Base-by-base conservation (phyloP, 106 monocot genomes). In the Dendrobium catenatum region DNA sequence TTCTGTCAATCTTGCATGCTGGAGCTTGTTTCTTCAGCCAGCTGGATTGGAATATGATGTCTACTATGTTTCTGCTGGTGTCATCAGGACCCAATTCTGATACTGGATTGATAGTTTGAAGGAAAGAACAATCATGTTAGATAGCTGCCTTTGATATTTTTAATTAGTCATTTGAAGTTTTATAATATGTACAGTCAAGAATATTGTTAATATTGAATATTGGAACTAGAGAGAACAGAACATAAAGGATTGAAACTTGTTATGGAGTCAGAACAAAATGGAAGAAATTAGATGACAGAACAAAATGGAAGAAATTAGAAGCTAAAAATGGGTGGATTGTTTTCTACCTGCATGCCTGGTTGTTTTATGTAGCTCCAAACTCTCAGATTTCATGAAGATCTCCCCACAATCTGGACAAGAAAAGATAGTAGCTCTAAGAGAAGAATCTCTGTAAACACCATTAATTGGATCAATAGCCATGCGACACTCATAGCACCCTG, bases 41-140 rank as follows among this genome's bases (percentile, higher is more conserved):
- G 48, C 96, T 96, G 46, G 96, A 92, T 47, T 89, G 88, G 89
- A 93, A 96, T 70, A 96, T 96, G 68, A 96, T 94, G 86, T 96
- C 89, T 16, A 96, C 90, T 79, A 96, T 89, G 82, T 94, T 94
- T 83, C 96, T 84, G 83, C 94, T 89, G 27, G 75, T 92, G 90
- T 92, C 96, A 9, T 90, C 92, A 17, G 82, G 67, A 29, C 86
- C 88, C 18, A 96, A 75, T 79, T 96, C 96, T 77, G 87, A 83
- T 27, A 96, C 96, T 96, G 89, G 37, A 31, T 40, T 22, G 47
- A 22, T 15, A 77, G 73, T 5, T 78, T 70, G 43, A 81, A 42
- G 41, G 19, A 13, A 58, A 80, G 16, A 44, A 80, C 64, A 64
- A 26, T 64, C 64, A 9, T 64, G 64, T 64, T 24, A 61, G 24